Base-by-base conservation (phyloP, 2,329 filamentous ascomycete species). In the Sporothrix protearum region DNA sequence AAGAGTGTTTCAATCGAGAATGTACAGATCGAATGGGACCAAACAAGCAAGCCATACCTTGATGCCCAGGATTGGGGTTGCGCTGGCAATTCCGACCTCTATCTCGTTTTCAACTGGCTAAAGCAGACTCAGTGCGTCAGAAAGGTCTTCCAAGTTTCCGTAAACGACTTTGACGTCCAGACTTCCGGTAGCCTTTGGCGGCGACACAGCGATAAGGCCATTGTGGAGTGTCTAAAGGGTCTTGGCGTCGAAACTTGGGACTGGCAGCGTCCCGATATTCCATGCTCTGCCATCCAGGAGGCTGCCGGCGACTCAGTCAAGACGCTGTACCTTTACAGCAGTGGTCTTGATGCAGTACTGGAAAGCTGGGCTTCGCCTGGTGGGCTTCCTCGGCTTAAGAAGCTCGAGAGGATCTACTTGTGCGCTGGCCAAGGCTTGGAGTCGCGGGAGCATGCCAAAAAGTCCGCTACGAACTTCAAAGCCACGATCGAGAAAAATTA, bases 311-410 rank as follows among this genome's bases (percentile, higher is more conserved):
- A 67, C 64, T 33, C 64, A 8, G 64, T 67, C 10, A 67, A 51
- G 45, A 67, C 64, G 4, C 64, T 67, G 3, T 67, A 67, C 45
- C 64, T 67, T 3, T 67, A 67, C 64, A 67, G 64, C 64, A 67
- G 64, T 16, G 64, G 64, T 16, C 42, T 67, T 3, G 64, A 67
- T 14, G 64, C 64, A 7, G 64, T 67, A 9, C 12, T 67, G 42
- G 64, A 67, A 47, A 67, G 64, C 19, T 67, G 64, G 64, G 42
- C 64, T 1, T 49, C 64, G 4, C 64, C 45, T 10, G 28, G 64
- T n/a, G 64, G 64, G 19, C 45, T 67, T 28, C 64, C 64, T 5
- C 64, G 64, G 28, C 42, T 67, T 1, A 30, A 36, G 28, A 53
- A 67, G 2, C 64, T 67, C 3, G 64, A 67, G 10, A 14, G 30